Conservation (phyloP, 2,329 filamentous ascomycete species). For the Thielaviopsis ethacetica region DNA sequence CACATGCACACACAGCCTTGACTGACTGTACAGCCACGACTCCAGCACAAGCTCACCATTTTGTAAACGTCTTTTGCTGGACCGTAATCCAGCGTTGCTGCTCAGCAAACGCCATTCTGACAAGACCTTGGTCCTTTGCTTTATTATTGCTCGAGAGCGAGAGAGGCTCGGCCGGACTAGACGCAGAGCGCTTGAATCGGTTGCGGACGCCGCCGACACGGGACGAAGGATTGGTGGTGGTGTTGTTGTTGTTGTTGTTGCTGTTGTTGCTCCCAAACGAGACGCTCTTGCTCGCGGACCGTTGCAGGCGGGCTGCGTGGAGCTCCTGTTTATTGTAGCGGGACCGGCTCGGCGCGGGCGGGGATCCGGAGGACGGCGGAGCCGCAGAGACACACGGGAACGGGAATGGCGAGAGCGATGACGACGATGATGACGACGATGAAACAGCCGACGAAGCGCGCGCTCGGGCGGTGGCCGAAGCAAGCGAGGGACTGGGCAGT, state of each 20-base stretch:
- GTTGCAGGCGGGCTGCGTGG: conserved; percentile 32
- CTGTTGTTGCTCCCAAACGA: conserved; percentile 17
- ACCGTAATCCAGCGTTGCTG: conserved; percentile 59
- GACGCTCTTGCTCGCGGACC: conserved; percentile 23
- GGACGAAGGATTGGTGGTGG: not conserved
- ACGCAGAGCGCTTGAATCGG: conserved; percentile 21
- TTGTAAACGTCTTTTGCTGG: conserved; percentile 98
- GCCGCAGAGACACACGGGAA: not conserved
- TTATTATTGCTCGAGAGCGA: conserved; percentile 25
- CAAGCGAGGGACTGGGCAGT: not conserved
- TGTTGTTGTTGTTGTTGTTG: conserved; percentile 9
- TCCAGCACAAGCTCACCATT: conserved; percentile 47
- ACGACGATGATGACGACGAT: not conserved
- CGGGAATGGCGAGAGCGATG: not conserved
- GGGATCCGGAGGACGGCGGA: conserved; percentile 18
- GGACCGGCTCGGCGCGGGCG: conserved; percentile 21
- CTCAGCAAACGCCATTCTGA: conserved; percentile 47
- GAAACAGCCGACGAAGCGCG: not conserved
- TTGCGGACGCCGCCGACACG: conserved; percentile 18
- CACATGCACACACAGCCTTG: too few species aligned
- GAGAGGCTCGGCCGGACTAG: conserved; percentile 26
- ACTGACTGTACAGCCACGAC: too few species aligned
- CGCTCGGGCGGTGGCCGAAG: not conserved
- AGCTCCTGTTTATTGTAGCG: conserved; percentile 28
- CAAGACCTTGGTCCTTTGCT: conserved; percentile 31